Base-by-base conservation (phyloP, 176 grass and related monocot species). In the Eremochloa ophiuroides region DNA sequence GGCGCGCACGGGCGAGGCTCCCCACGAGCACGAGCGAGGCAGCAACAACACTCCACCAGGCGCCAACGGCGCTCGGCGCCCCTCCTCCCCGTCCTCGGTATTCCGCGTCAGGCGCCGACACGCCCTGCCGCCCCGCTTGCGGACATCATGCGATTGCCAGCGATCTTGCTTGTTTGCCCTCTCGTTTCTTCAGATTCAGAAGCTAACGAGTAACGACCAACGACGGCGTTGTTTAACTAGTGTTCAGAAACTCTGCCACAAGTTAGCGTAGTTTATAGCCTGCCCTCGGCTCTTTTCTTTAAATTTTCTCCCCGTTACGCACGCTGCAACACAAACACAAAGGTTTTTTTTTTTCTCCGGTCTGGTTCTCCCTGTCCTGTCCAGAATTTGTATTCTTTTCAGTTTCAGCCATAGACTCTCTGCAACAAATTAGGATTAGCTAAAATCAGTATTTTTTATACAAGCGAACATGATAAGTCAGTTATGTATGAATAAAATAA, bases 41-140 rank as follows among this genome's bases (percentile, higher is more conserved):
- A n/a, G n/a, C n/a, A n/a, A 35, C 34, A 35, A 35, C 3, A n/a
- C n/a, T n/a, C n/a, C n/a, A n/a, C n/a, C n/a, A n/a, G n/a, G n/a
- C n/a, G n/a, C n/a, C 61, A 48, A 14, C 75, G 25, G 58, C 58
- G 58, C 37, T 10, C 15, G 43, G 40, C n/a, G 16, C 40, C 39
- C 2, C 26, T 17, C 31, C 73, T 12, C 17, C 73, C 20, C 9
- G 26, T 12, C 34, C 53, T 78, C 76, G 61, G 28, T 16, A 79
- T 79, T 79, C 61, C 17, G 75, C 75, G 42, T 31, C 75, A 18
- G 40, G 30, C 61, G 43, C 61, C 71, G 71, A 73, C 71, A 51
- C 17, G 15, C 9, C 28, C 17, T n/a, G 76, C 76, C 61, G 76
- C 76, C 41, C 61, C 61, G 6, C 18, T 34, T 35, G 61, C 28